Evolutionary conservation across 2,329 filamentous ascomycete genomes (phyloP).

Genomic region (Aspergillus flavus): DNA sequence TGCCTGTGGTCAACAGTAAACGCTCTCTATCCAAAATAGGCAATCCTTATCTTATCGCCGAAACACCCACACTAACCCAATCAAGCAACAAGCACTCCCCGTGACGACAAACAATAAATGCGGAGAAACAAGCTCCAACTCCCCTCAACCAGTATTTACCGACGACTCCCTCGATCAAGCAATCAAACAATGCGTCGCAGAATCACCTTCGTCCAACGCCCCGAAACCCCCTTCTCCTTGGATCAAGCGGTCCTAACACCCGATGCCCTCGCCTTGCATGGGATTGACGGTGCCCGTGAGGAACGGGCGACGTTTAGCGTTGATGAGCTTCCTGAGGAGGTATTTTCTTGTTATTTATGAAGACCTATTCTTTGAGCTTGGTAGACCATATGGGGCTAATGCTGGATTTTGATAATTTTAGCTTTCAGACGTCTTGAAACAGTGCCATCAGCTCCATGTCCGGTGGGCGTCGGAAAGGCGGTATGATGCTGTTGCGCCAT

Average conservation of each 20-base stretch:
- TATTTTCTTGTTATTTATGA: conserved; percentile 31
- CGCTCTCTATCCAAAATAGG: not conserved
- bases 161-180: not conserved
- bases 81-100: not conserved
- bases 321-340: conserved; percentile 71
- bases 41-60: conserved; percentile 7
- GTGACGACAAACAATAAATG: conserved; percentile 4
- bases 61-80: not conserved
- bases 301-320: conserved; percentile 75
- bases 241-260: conserved; percentile 61
- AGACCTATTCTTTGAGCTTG: not conserved
- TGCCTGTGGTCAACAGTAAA: too few species aligned
- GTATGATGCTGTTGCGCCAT: conserved; percentile 67
- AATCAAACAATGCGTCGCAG: conserved; percentile 39
- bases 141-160: not conserved
- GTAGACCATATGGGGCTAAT: not conserved
- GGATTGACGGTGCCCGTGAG: conserved; percentile 71
- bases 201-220: conserved; percentile 74
- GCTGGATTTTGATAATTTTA: conserved; percentile 27
- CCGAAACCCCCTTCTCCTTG: conserved; percentile 67
- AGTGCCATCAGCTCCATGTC: conserved; percentile 73
- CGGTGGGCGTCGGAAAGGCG: conserved; percentile 69
- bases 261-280: conserved; percentile 58
- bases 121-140: conserved; percentile 2
- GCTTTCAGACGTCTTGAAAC: conserved; percentile 64